Evolutionary conservation across 1,139 yeast genomes (phyloP).

Genomic region (Kluyveromyces sp.): DNA sequence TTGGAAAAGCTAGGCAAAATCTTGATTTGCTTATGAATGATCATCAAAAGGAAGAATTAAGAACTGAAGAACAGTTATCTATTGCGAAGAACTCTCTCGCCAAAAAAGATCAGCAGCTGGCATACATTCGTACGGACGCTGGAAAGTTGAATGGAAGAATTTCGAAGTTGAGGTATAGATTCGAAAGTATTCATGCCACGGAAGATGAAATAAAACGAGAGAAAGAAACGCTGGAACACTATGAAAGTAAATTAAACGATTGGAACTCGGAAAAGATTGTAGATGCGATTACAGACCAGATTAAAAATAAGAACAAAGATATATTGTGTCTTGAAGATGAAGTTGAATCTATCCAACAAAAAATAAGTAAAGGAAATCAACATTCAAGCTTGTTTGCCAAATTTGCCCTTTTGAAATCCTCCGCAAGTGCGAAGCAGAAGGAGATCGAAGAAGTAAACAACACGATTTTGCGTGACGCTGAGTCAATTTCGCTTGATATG

Average conservation of each 20-base stretch:
- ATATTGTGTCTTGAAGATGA: constrained; percentile 44
- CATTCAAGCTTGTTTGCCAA: constrained; percentile 56
- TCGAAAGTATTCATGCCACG: constrained; percentile 10
- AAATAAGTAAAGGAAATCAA: constrained; percentile 45
- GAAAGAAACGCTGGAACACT: constrained; percentile 13
- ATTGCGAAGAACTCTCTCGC: constrained; percentile 5
- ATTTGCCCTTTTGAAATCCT: constrained; percentile 36
- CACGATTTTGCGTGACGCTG: neutral
- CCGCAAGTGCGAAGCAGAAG: constrained; percentile 16
- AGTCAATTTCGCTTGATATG: neutral
- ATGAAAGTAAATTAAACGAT: constrained; percentile 30
- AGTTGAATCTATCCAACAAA: constrained; percentile 47
- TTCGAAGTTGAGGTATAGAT: constrained; percentile 20
- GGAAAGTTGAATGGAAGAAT: constrained; percentile 32
- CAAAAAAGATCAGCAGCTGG: constrained; percentile 21
- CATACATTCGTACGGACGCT: constrained; percentile 19
- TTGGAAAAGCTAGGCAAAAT: neutral
- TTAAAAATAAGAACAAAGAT: constrained; percentile 37
- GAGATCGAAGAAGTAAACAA: constrained; percentile 15
- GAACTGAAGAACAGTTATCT: constrained; percentile 2
- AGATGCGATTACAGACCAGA: constrained; percentile 33
- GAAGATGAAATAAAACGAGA: constrained; percentile 18
- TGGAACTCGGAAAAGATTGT: constrained; percentile 34
- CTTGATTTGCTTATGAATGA: neutral
- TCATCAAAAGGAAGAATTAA: constrained; percentile 4